Evolutionary conservation across 2,329 filamentous ascomycete genomes (phyloP).

Genomic region (Hypoxylon sp.): DNA sequence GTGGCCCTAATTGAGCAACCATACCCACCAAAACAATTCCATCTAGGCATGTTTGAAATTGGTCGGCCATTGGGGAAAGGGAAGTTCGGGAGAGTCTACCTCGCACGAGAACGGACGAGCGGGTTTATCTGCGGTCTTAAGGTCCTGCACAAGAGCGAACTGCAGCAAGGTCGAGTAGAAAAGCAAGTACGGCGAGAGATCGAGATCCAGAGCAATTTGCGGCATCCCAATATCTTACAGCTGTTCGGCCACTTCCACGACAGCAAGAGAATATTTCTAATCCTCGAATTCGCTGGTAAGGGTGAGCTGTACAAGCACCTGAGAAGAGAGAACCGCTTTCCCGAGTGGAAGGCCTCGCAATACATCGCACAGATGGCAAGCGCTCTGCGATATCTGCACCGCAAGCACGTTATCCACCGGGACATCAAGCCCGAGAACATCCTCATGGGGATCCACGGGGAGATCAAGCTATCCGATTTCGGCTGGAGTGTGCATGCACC

Average conservation of each 20-base stretch:
- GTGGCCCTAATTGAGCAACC: conserved; percentile 71
- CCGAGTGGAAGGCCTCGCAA: conserved; percentile 88
- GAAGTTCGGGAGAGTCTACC: conserved; percentile 89
- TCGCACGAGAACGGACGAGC: conserved; percentile 82
- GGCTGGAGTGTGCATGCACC: conserved; percentile 98
- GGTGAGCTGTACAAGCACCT: conserved; percentile 92
- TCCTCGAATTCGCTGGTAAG: conserved; percentile 87
- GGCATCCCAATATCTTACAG: conserved; percentile 87
- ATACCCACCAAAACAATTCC: conserved; percentile 74
- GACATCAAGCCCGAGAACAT: conserved; percentile 99
- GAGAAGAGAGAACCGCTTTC: conserved; percentile 82
- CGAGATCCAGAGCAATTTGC: conserved; percentile 89
- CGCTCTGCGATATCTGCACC: conserved; percentile 89
- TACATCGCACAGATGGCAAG: conserved; percentile 94
- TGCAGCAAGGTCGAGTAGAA: conserved; percentile 83
- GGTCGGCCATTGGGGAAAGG: conserved; percentile 88
- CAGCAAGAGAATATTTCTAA: conserved; percentile 87
- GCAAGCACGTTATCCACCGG: conserved; percentile 96
- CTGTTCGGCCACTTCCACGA: conserved; percentile 92
- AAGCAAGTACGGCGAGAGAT: conserved; percentile 91
- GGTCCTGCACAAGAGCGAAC: conserved; percentile 86
- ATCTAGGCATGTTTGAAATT: conserved; percentile 95
- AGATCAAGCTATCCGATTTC: conserved; percentile 99
- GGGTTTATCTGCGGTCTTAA: conserved; percentile 90
- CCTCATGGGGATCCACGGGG: conserved; percentile 93